Evolutionary conservation across 495 filamentous ascomycete genomes (phyloP).

Genomic region (Terfezia claveryi): DNA sequence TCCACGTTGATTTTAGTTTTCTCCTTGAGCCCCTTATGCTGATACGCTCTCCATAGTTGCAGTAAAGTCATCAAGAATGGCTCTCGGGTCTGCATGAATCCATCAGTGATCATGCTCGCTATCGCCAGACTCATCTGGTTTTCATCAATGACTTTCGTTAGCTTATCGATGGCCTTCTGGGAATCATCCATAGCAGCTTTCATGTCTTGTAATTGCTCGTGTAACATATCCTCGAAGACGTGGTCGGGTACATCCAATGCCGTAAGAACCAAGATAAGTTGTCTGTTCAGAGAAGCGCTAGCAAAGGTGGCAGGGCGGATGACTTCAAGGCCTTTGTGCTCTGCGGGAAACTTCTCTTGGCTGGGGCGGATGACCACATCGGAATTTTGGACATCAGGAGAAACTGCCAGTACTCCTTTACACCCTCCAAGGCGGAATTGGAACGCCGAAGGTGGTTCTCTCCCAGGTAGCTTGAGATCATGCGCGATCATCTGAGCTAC

Average conservation of each 20-base stretch:
- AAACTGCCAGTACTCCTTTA: conserved; percentile 69
- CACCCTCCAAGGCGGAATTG: conserved; percentile 83
- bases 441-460: conserved; percentile 47
- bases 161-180: conserved; percentile 35
- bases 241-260: conserved; percentile 46
- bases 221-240: conserved; percentile 45
- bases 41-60: conserved; percentile 60
- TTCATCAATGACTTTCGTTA: conserved; percentile 60
- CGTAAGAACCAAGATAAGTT: conserved; percentile 68
- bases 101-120: conserved; percentile 50
- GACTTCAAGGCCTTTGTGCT: conserved; percentile 55
- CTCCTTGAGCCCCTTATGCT: conserved; percentile 68
- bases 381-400: conserved; percentile 32
- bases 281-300: conserved; percentile 60
- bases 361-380: conserved; percentile 59
- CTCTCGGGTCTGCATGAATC: conserved; percentile 54
- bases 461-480: conserved; percentile 35
- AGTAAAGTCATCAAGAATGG: conserved; percentile 64
- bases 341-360: conserved; percentile 68
- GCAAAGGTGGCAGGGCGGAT: conserved; percentile 57
- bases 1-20: conserved; percentile 72
- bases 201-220: conserved; percentile 38
- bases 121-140: conserved; percentile 58
- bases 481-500: conserved; percentile 45
- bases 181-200: conserved; percentile 44